These are phyloP conservation scores for Beauveria sp. DNA, from an alignment of 2,329 filamentous ascomycete genomes.

Conservation along the genomic window DNA sequence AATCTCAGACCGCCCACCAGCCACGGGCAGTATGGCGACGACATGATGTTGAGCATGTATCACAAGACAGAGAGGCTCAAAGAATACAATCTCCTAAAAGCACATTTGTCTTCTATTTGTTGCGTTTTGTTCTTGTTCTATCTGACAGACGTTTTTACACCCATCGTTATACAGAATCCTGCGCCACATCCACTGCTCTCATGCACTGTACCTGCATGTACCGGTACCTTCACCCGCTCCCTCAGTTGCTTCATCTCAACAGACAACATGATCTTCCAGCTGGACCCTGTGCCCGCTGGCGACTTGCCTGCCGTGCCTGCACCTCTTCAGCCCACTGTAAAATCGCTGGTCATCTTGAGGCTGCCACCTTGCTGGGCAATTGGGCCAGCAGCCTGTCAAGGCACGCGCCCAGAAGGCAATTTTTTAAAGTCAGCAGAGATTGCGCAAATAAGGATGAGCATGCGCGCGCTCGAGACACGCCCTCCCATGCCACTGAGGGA, in stretches of 20 bases:
- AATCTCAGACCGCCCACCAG: not conserved
- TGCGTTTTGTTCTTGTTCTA: not conserved
- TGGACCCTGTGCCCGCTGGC: not conserved
- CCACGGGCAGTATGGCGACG: not conserved
- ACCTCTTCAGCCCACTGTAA: not conserved
- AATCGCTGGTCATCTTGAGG: not conserved
- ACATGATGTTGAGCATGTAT: not conserved
- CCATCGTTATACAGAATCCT: not conserved
- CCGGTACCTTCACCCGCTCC: not conserved
- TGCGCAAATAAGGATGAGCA: too few relatives aligned
- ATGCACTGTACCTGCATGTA: constrained; percentile 5
- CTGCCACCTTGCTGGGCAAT: not conserved
- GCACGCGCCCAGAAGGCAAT: too few relatives aligned
- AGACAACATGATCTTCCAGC: not conserved
- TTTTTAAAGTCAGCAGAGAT: too few relatives aligned
- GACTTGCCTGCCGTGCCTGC: not conserved
- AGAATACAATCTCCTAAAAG: too few relatives aligned
- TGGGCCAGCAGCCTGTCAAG: not conserved
- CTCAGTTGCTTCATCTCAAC: not conserved
- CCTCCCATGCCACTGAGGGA: too few relatives aligned
- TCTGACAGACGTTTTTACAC: not conserved
- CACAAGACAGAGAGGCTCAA: too few relatives aligned
- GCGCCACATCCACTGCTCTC: not conserved
- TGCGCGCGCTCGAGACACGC: too few relatives aligned
- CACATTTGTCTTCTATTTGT: not conserved